Evolutionary conservation across 495 filamentous ascomycete species (phyloP), one percentile per base, ranked within the genome.

Genomic region (Mycothermus thermophilus): DNA sequence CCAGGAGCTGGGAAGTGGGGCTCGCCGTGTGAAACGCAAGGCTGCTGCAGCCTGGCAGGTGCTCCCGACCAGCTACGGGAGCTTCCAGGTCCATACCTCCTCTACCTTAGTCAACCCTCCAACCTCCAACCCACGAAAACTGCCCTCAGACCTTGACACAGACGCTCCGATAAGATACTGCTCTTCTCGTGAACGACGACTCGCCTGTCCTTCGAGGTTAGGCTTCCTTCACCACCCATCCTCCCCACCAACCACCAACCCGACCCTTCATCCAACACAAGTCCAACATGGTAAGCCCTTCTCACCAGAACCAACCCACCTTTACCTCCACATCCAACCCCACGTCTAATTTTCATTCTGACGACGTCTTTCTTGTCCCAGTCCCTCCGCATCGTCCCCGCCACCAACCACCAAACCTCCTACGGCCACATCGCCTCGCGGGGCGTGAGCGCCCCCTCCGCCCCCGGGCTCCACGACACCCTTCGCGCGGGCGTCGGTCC

Each of bases 301-400:
- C 8, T 37, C 30, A 28, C 31, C 19, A 20, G 10, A 9, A 29
- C 17, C 32, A 34, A n/a, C 7, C 20, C 22, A 31, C 30, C 34
- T 19, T 17, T 19, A 33, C 42, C 12, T 13, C 39, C 27, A 43
- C 25, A 9, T 30, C 47, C 47, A 57, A 49, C 41, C 38, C 31
- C 28, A 8, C 10, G 33, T 33, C 11, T 18, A n/a, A 23, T 11
- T 30, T 12, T 26, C 33, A 10, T 16, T 8, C 30, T 20, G 24
- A 1, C 30, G 30, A 36, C 28, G 8, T 8, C 10, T 11, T 21
- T 23, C 17, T 14, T n/a, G 13, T 24, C 27, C 32, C 60, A 94
- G 87, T 78, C 85, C 45, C 83, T 94, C 74, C 82, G 84, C 62
- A 79, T 96, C 55, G 71, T 78, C 46, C 87, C 87, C 57, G 54